Conservation (phyloP, 495 filamentous ascomycete species). For the Elaphomyces granulatus region DNA sequence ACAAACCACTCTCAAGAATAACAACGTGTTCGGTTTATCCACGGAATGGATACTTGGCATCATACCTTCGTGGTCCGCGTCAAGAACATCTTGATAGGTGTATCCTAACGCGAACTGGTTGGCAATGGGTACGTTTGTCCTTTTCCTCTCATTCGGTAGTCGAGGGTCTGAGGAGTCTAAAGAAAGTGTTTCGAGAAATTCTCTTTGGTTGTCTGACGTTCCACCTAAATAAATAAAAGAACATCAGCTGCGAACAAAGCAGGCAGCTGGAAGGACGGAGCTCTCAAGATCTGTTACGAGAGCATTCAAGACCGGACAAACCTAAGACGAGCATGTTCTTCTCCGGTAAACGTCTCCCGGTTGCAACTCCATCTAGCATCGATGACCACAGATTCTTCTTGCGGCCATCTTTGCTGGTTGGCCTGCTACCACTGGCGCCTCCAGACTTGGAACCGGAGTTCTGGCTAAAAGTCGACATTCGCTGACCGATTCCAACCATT, state of each 20-base stretch:
- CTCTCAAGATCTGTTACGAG: constrained; percentile 2
- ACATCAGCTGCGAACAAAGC: too few relatives aligned
- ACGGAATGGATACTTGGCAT: too few relatives aligned
- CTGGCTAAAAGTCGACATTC: constrained; percentile 29
- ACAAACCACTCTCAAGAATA: not conserved
- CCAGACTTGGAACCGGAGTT: constrained; percentile 21
- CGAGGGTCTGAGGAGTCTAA: constrained; percentile 40
- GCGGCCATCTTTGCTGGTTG: constrained; percentile 51
- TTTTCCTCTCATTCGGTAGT: constrained; percentile 43
- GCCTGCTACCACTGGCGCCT: constrained; percentile 32
- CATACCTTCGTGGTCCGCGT: constrained; percentile 85
- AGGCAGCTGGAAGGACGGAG: too few relatives aligned
- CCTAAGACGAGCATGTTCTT: constrained; percentile 83
- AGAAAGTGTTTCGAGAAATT: constrained; percentile 73
- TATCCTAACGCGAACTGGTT: constrained; percentile 91
- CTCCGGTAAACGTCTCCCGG: constrained; percentile 79
- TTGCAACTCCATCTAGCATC: constrained; percentile 81
- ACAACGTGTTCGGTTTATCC: not conserved
- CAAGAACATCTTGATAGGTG: constrained; percentile 88
- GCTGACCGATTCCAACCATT: constrained; percentile 27
- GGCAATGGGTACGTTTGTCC: constrained; percentile 59
- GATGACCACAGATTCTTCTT: constrained; percentile 92
- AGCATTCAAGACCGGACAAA: too few relatives aligned
- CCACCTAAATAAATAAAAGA: constrained; percentile 52
- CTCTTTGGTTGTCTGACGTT: constrained; percentile 72